Base-by-base conservation (phyloP, 139 green algal species). In the Diplosphaera chodatii region DNA sequence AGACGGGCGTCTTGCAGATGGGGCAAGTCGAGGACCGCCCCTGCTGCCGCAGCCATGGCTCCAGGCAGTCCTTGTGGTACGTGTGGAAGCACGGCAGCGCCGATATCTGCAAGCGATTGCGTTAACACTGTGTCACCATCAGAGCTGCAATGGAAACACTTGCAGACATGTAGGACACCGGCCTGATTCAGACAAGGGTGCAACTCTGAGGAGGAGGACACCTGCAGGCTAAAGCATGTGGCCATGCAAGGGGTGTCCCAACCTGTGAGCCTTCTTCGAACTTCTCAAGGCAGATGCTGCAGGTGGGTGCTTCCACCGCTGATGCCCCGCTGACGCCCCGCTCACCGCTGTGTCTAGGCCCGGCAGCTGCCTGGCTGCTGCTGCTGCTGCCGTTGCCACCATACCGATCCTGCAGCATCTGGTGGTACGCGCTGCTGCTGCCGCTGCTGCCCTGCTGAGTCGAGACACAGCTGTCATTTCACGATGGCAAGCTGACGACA, bases 41-140 rank as follows among this genome's bases (percentile, higher is more conserved):
- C 40, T 81, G 66, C 68, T 76, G 79, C 37, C 55, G 33, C 55
- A 86, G 74, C 81, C 81, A 86, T 22, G 78, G 77, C 30, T 71
- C 75, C 4, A 86, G 48, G 64, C 81, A 86, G 6, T 55, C 59
- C 0, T 31, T 41, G 34, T 82, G 75, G 67, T 78, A 86, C 48
- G 75, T 73, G 59, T 86, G 81, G 23, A 82, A 56, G 67, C 81
- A 86, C 4, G 81, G 81, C 66, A 86, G 73, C 55, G 78, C 80
- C 3, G 48, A 59, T 3, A 59, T 18, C 48, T 59, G 48, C 48
- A 59, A n/a, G 48, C 37, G n/a, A n/a, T n/a, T n/a, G n/a, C n/a
- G n/a, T n/a, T n/a, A n/a, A n/a, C n/a, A n/a, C n/a, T n/a, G n/a
- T n/a, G n/a, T n/a, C n/a, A n/a, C n/a, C n/a, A n/a, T n/a, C n/a